Evolutionary conservation across 495 filamentous ascomycete genomes (phyloP).

Genomic region (Friedmanniomyces simplex): DNA sequence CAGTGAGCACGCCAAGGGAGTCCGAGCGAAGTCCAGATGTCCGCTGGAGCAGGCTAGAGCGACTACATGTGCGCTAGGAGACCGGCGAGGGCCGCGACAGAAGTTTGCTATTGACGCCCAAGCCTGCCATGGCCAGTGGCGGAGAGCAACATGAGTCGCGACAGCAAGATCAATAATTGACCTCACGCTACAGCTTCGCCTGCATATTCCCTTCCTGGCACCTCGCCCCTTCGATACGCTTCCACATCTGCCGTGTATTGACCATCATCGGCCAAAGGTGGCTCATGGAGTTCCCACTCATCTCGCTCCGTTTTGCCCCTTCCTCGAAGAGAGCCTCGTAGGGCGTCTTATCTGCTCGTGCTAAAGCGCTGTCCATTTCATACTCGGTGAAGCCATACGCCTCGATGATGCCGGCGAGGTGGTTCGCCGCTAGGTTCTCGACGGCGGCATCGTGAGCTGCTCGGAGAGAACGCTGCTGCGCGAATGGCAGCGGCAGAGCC

Average conservation of each 20-base stretch:
- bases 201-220: neutral
- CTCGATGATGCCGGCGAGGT: conserved; percentile 8
- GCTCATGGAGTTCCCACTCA: conserved; percentile 13
- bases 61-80: no score
- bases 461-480: conserved; percentile 1
- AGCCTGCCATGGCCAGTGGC: no score
- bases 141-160: neutral
- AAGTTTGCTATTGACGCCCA: no score
- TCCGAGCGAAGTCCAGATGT: no score
- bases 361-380: conserved; percentile 16
- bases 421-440: conserved; percentile 5
- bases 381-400: conserved; percentile 17
- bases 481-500: conserved; percentile 3
- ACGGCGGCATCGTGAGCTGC: neutral
- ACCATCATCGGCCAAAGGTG: conserved; percentile 15
- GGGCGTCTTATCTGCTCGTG: conserved; percentile 10
- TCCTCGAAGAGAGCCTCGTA: conserved; percentile 18
- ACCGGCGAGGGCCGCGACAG: no score
- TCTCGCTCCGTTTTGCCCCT: conserved; percentile 13
- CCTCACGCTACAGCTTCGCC: neutral
- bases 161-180: neutral
- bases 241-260: conserved; percentile 12
- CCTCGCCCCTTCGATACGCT: conserved; percentile 6
- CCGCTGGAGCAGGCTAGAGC: no score
- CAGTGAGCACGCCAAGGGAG: no score